A percentile compares a stretch with the other conserved stretches of the same genome.
Evolutionary conservation across 2,329 filamentous ascomycete species (phyloP).

Genomic region (Incumbomyces delicatus): DNA sequence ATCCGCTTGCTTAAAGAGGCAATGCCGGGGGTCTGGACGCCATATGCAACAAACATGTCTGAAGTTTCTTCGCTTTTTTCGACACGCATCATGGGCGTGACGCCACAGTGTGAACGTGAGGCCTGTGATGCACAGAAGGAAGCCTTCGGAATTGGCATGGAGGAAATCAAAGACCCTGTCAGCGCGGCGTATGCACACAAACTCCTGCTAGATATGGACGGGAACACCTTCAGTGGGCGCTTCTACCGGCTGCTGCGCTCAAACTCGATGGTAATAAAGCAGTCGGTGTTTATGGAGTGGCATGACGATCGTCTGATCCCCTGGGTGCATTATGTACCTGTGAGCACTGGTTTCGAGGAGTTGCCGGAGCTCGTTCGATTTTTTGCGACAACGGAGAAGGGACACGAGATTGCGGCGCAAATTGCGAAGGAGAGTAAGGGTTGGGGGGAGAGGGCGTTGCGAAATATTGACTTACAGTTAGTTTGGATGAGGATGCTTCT

Average conservation of each 20-base stretch:
- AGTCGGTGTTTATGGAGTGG: conserved; percentile 70
- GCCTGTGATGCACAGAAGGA: conserved; percentile 23
- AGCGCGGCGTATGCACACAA: conserved; percentile 41
- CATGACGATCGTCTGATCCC: conserved; percentile 63
- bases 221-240: conserved; percentile 59
- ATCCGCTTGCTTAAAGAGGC: neutral
- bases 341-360: conserved; percentile 64
- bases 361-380: conserved; percentile 65
- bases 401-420: conserved; percentile 48
- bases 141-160: conserved; percentile 1
- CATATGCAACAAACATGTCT: neutral
- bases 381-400: conserved; percentile 48
- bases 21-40: neutral
- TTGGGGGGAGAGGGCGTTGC: conserved; percentile 59
- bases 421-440: conserved; percentile 57
- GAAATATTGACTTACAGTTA: conserved; percentile 63
- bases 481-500: conserved; percentile 57
- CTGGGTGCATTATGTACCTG: conserved; percentile 73
- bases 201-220: conserved; percentile 67
- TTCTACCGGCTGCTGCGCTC: conserved; percentile 54
- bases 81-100: conserved; percentile 37
- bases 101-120: conserved; percentile 33
- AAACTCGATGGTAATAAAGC: conserved; percentile 63
- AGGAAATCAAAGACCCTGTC: neutral
- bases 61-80: conserved; percentile 28